Percentiles rank a stretch among this genome's conserved stretches.
phyloP scores from a whole-genome alignment of 2,329 filamentous ascomycete species.

The Beauveria sp. region DNA sequence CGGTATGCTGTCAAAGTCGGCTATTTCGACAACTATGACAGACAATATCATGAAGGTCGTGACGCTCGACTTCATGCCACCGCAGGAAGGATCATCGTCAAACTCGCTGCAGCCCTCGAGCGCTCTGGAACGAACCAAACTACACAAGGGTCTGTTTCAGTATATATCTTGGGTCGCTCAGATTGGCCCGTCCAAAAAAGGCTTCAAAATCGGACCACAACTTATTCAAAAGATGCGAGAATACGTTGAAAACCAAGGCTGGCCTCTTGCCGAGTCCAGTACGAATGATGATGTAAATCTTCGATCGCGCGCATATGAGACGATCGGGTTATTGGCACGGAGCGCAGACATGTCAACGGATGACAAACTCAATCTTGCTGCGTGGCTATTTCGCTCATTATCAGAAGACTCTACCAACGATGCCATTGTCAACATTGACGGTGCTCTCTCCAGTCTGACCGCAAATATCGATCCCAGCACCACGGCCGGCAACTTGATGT shows the following conservation, averaged over 20 bases:
- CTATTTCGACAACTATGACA: constrained; percentile 61
- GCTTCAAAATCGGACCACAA: constrained; percentile 59
- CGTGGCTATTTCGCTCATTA: constrained; percentile 79
- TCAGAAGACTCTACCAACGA: constrained; percentile 69
- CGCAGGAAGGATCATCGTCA: constrained; percentile 5
- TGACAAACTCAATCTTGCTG: constrained; percentile 46
- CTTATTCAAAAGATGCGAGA: constrained; percentile 62
- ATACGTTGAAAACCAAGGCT: constrained; percentile 75
- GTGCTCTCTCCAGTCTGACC: constrained; percentile 70
- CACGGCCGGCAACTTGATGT: constrained; percentile 22
- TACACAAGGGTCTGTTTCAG: constrained; percentile 74
- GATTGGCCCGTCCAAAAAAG: constrained; percentile 51
- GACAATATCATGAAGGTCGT: constrained; percentile 62
- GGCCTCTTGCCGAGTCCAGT: constrained; percentile 60
- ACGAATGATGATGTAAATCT: constrained; percentile 56
- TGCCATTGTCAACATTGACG: constrained; percentile 81
- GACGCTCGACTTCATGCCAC: constrained; percentile 50
- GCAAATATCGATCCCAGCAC: constrained; percentile 32
- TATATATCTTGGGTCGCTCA: constrained; percentile 83
- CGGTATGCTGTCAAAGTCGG: constrained; percentile 67
- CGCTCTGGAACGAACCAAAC: constrained; percentile 68
- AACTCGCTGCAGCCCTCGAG: constrained; percentile 32
- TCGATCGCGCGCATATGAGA: constrained; percentile 79
- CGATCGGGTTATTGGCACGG: constrained; percentile 73
- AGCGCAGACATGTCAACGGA: constrained; percentile 49